A percentile compares a stretch with the other conserved stretches of the same genome.
Evolutionary conservation across 2,329 filamentous ascomycete genomes (phyloP).

Genomic region (Arthroderma sp.): DNA sequence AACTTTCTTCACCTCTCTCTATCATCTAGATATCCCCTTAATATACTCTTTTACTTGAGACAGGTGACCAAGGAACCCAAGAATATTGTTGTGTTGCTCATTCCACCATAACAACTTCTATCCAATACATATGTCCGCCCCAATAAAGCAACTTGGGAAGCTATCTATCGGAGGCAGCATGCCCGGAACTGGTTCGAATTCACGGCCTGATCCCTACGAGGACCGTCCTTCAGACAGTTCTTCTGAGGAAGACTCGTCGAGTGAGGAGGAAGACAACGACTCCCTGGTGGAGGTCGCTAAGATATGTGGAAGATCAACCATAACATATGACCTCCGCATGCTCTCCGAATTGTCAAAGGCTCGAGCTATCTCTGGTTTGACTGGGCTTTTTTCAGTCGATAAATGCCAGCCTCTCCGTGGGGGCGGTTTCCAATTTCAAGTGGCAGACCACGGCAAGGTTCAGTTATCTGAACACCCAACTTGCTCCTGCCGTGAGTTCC

Average conservation of each 20-base stretch:
- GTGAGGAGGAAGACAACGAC: constrained; percentile 5
- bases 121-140: constrained; percentile 24
- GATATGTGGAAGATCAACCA: constrained; percentile 7
- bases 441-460: constrained; percentile 23
- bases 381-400: constrained; percentile 11
- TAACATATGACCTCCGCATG: constrained; percentile 7
- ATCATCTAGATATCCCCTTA: too few species aligned
- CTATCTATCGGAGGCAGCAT: constrained; percentile 27
- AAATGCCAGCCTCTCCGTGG: constrained; percentile 17
- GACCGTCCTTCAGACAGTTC: constrained; percentile 11
- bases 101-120: not conserved
- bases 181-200: constrained; percentile 18
- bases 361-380: constrained; percentile 9
- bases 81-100: too few species aligned
- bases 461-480: constrained; percentile 18
- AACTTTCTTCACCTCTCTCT: too few species aligned
- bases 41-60: too few species aligned
- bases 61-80: too few species aligned
- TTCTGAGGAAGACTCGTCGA: constrained; percentile 14
- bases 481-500: constrained; percentile 26
- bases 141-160: constrained; percentile 25
- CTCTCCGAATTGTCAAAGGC: constrained; percentile 5
- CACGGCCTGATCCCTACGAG: constrained; percentile 12
- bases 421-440: constrained; percentile 24
- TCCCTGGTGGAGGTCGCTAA: not conserved